These are phyloP conservation scores for Thuidium tamariscinum DNA, from an alignment of 225 moss, liverwort and hornwort species.

Conservation along the genomic window DNA sequence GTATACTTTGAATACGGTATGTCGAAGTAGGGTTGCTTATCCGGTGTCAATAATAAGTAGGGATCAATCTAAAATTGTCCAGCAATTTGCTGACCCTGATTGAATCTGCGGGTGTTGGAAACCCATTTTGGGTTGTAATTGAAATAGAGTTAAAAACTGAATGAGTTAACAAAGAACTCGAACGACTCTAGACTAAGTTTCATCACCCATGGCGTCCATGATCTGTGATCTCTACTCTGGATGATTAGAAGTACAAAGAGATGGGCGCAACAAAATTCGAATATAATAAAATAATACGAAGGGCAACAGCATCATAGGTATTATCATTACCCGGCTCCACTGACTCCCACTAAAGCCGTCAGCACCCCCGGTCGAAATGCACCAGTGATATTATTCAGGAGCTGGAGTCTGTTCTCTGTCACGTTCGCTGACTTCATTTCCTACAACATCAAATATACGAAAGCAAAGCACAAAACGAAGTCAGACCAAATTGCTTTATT, in stretches of 20 bases:
- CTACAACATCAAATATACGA: conserved; percentile 4
- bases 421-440: conserved; percentile 50
- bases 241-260: background rate
- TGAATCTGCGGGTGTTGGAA: background rate
- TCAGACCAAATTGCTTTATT: background rate
- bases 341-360: conserved; percentile 54
- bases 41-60: background rate
- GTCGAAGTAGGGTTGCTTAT: background rate
- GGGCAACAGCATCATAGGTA: background rate
- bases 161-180: background rate
- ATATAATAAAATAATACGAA: background rate
- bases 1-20: too few species aligned
- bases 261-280: background rate
- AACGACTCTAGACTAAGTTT: background rate
- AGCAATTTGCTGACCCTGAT: background rate
- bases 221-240: background rate
- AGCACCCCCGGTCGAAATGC: conserved; percentile 59
- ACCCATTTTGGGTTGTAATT: background rate
- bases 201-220: background rate
- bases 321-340: conserved; percentile 43
- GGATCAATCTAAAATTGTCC: background rate
- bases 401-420: conserved; percentile 30
- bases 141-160: background rate
- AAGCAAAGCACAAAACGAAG: background rate
- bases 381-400: conserved; percentile 45